Evolutionary conservation across 2,329 filamentous ascomycete species (phyloP), one percentile per base, ranked within the genome.

Genomic region (Ophiostoma fasciatum): DNA sequence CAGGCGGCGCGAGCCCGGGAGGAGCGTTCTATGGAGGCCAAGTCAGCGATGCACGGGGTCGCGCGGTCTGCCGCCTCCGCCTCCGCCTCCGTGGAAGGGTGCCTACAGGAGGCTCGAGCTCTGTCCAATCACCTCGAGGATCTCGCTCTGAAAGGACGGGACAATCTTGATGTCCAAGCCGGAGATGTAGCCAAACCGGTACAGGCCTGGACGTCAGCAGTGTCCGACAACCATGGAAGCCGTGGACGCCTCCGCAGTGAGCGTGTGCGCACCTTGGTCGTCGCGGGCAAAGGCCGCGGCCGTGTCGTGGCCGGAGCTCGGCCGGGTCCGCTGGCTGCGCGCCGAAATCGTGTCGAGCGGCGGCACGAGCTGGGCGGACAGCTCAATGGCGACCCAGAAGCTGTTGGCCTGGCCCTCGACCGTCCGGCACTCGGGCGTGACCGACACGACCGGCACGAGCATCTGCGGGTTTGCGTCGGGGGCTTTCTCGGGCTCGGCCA

Each of bases 121-220:
- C n/a, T 62, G 55, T 26, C 62, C 58, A 28, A 72, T 49, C 1
- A 70, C 51, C 33, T 69, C 60, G 10, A 66, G 32, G 22, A 71
- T 49, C 6, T 52, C 51, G 28, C 56, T 63, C 23, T 54, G 56
- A 17, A 42, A 40, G 2, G 57, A 53, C 0, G 68, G 60, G 6
- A 62, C 40, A 17, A 72, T 46, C 17, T 69, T 58, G 4, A 69
- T 51, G 3, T 51, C 54, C 26, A 71, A 45, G 39, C 71, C 58
- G 44, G 66, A 62, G 12, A 74, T 51, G 40, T 61, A 64, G 10
- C 64, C 66, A 48, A 63, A 64, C 23, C 55, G 55, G 38, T 58
- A 52, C n/a, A 41, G 20, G 4, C 31, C 43, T 44, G 6, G n/a
- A n/a, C n/a, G n/a, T n/a, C n/a, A n/a, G n/a, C n/a, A n/a, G n/a